phyloP scores from a whole-genome alignment of 108 stramenopile species.

The Discostella stelligeroides region DNA sequence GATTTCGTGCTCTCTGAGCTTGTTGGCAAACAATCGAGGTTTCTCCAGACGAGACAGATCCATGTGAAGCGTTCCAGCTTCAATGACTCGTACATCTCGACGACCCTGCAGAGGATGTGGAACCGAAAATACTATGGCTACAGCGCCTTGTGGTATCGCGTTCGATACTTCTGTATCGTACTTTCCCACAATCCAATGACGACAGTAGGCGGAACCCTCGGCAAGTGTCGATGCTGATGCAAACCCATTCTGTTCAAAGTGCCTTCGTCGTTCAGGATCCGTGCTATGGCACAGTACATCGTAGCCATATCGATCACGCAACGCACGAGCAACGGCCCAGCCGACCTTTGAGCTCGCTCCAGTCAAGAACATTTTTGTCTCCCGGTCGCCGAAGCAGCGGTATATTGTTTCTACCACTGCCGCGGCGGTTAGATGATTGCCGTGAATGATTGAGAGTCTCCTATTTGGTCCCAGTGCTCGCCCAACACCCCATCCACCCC shows the following conservation, averaged over 20 bases:
- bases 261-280: conserved; percentile 34
- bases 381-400: conserved; percentile 38
- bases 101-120: conserved; percentile 51
- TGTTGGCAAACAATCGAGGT: conserved; percentile 56
- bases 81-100: conserved; percentile 48
- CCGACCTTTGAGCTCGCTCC: conserved; percentile 68
- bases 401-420: conserved; percentile 53
- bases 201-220: conserved; percentile 42
- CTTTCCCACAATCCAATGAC: conserved; percentile 59
- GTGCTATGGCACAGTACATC: conserved; percentile 58
- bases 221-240: conserved; percentile 41
- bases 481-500: conserved; percentile 53
- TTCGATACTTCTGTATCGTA: conserved; percentile 43
- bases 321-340: conserved; percentile 58
- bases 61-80: conserved; percentile 60
- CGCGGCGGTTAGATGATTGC: conserved; percentile 63
- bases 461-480: conserved; percentile 49
- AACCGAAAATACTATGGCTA: conserved; percentile 54
- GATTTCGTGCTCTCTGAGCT: conserved; percentile 54
- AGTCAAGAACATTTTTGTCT: conserved; percentile 49
- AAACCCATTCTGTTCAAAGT: conserved; percentile 51
- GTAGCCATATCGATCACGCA: conserved; percentile 48
- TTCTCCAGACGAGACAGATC: conserved; percentile 48
- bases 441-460: conserved; percentile 56
- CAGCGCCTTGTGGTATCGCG: conserved; percentile 46